Conservation (phyloP, 2,329 filamentous ascomycete genomes). For the Lasiodiplodia sp. region DNA sequence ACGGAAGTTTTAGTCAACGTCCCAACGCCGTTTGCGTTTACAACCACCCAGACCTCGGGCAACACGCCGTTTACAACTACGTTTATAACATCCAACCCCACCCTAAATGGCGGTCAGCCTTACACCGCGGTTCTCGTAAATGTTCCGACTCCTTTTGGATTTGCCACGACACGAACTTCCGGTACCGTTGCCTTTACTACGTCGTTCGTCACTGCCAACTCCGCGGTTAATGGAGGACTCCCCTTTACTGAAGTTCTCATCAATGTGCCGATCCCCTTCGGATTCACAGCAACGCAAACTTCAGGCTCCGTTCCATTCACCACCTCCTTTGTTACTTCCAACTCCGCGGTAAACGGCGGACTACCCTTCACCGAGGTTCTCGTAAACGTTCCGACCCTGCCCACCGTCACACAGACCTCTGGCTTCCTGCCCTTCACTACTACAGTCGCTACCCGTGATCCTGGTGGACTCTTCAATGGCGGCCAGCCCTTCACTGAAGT, state of each 20-base stretch:
- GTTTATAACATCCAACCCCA: background rate
- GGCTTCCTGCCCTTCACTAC: background rate
- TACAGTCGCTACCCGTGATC: background rate
- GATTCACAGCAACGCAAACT: background rate
- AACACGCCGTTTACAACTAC: background rate
- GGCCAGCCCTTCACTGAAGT: background rate
- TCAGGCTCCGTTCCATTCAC: background rate
- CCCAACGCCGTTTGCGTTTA: background rate
- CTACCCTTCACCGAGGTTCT: background rate
- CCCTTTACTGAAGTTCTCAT: constrained; percentile 3
- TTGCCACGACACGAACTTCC: background rate
- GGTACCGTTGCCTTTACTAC: background rate
- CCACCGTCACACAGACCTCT: background rate
- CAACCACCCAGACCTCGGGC: background rate
- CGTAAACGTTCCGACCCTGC: background rate
- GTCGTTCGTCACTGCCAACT: background rate
- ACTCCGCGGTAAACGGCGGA: background rate
- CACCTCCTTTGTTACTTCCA: background rate
- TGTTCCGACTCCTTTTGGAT: background rate
- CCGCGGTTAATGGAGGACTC: background rate
- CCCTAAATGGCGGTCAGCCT: background rate
- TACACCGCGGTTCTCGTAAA: background rate
- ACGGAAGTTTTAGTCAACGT: background rate
- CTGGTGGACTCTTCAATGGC: background rate
- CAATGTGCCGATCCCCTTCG: background rate